Evolutionary conservation across 1,139 yeast species (phyloP).

Genomic region (Suhomyces anneliseae): DNA sequence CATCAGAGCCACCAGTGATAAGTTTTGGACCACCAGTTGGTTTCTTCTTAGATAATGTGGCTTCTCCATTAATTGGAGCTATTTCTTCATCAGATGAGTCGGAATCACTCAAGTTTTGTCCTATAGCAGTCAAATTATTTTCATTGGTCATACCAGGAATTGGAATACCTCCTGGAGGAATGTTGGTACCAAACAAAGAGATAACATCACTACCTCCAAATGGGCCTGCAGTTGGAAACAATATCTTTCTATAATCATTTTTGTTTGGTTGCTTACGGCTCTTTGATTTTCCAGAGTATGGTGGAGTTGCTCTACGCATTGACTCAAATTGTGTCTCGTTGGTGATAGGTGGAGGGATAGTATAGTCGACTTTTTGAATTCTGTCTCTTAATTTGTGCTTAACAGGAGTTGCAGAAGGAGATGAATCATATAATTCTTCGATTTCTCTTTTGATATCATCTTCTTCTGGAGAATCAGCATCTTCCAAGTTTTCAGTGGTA

Average conservation of each 20-base stretch:
- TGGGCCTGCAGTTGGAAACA: constrained; percentile 96
- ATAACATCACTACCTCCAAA: constrained; percentile 91
- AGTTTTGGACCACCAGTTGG: constrained; percentile 23
- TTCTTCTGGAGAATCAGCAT: constrained; percentile 16
- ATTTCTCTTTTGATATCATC: constrained; percentile 51
- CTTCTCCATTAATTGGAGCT: constrained; percentile 40
- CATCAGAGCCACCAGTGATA: constrained; percentile 38
- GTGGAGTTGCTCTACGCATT: constrained; percentile 16
- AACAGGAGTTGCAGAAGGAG: constrained; percentile 51
- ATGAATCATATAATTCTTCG: constrained; percentile 53
- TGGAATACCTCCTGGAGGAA: constrained; percentile 52
- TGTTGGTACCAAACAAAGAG: constrained; percentile 69
- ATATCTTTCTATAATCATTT: constrained; percentile 54
- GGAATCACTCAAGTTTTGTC: constrained; percentile 52
- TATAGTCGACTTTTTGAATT: constrained; percentile 69
- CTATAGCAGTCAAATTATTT: constrained; percentile 48
- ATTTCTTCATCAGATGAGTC: constrained; percentile 73
- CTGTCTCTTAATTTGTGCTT: constrained; percentile 74
- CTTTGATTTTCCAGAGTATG: constrained; percentile 23
- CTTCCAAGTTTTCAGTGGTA: constrained; percentile 21
- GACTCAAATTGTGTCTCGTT: constrained; percentile 41
- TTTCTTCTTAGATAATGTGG: constrained; percentile 30
- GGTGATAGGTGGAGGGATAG: constrained; percentile 81
- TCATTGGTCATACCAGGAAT: constrained; percentile 36
- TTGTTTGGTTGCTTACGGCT: constrained; percentile 31